Conservation (phyloP, 2,329 filamentous ascomycete genomes). For the Metarhizium sp. region DNA sequence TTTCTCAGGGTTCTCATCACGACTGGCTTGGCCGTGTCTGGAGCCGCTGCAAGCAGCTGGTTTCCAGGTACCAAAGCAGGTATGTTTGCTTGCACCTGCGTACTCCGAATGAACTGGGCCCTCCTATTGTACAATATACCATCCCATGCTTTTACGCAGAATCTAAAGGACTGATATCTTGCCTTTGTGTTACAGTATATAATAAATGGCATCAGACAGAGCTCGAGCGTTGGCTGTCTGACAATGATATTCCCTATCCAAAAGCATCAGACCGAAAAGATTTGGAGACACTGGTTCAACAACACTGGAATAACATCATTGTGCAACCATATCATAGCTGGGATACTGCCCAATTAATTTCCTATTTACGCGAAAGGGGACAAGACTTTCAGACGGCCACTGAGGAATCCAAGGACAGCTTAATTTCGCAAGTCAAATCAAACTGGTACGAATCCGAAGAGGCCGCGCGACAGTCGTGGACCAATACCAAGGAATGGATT, state of each 20-base stretch:
- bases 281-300: slow-evolving; percentile 80
- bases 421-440: slow-evolving; percentile 59
- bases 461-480: slow-evolving; percentile 61
- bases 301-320: slow-evolving; percentile 78
- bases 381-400: slow-evolving; percentile 58
- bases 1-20: slow-evolving; percentile 62
- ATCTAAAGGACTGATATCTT: background rate
- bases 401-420: slow-evolving; percentile 57
- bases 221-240: slow-evolving; percentile 91
- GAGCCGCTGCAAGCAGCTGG: slow-evolving; percentile 68
- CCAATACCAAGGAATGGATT: slow-evolving; percentile 77
- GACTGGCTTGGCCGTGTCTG: slow-evolving; percentile 62
- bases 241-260: slow-evolving; percentile 88
- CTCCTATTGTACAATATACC: background rate
- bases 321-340: slow-evolving; percentile 67
- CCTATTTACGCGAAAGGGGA: slow-evolving; percentile 63
- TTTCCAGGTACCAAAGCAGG: slow-evolving; percentile 66
- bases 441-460: slow-evolving; percentile 76
- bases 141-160: background rate
- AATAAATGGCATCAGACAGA: slow-evolving; percentile 99
- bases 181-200: slow-evolving; percentile 54
- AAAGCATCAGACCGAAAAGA: slow-evolving; percentile 85
- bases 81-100: slow-evolving; percentile 35
- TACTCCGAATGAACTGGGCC: background rate
- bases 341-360: slow-evolving; percentile 58